Conservation (phyloP, 164 flowering plant species). For the Berberis thunbergii region DNA sequence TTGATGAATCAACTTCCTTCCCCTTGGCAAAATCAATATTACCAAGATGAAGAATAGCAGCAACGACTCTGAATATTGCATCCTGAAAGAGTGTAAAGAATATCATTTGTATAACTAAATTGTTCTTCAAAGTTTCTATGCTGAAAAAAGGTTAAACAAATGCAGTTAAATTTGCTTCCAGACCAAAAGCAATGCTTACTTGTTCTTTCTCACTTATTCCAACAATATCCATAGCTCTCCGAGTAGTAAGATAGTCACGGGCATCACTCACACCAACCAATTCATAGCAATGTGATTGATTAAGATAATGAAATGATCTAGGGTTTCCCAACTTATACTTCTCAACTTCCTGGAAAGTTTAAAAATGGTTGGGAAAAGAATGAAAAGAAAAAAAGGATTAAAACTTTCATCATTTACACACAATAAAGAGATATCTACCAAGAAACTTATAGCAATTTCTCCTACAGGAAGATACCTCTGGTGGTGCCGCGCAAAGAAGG, state of each 20-base stretch:
- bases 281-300: slow-evolving; percentile 83
- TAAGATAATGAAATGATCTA: slow-evolving; percentile 80
- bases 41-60: slow-evolving; percentile 88
- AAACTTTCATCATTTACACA: not conserved
- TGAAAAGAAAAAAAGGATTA: not conserved
- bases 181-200: slow-evolving; percentile 25
- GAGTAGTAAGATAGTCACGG: slow-evolving; percentile 58
- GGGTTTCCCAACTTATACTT: slow-evolving; percentile 75
- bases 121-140: not conserved
- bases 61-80: slow-evolving; percentile 77
- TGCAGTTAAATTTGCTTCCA: not conserved
- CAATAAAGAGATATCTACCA: not conserved
- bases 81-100: slow-evolving; percentile 35
- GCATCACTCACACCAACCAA: slow-evolving; percentile 65
- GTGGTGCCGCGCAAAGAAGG: slow-evolving; percentile 83
- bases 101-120: slow-evolving; percentile 1
- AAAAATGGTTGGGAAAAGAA: not conserved
- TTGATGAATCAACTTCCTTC: slow-evolving; percentile 63
- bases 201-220: slow-evolving; percentile 73
- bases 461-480: slow-evolving; percentile 33
- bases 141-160: not conserved
- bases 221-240: slow-evolving; percentile 85
- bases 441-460: not conserved
- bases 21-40: slow-evolving; percentile 64
- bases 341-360: slow-evolving; percentile 46